These are phyloP conservation scores for Cladobotryum protrusum DNA, from an alignment of 2,329 filamentous ascomycete genomes.

Conservation along the genomic window DNA sequence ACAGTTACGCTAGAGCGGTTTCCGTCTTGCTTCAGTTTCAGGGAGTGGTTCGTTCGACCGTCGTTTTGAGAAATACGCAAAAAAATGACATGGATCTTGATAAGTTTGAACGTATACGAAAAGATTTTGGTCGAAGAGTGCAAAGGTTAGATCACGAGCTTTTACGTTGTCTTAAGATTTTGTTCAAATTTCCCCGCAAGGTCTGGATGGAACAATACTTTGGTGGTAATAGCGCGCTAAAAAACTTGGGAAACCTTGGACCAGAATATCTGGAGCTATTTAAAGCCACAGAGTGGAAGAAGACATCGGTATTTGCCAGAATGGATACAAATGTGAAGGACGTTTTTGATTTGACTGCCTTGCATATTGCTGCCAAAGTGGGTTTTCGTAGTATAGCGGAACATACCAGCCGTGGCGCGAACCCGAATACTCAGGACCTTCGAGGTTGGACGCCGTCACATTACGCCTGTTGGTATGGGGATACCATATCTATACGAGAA, in stretches of 20 bases:
- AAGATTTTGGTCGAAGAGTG: neutral
- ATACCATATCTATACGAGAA: neutral
- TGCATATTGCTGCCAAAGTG: neutral
- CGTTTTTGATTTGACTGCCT: neutral
- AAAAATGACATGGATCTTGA: neutral
- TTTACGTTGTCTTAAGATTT: too few species aligned
- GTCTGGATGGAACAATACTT: too few species aligned
- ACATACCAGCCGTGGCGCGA: neutral
- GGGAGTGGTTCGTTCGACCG: neutral
- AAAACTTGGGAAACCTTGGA: neutral
- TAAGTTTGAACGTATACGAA: neutral
- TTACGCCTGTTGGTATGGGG: neutral
- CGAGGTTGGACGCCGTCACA: neutral
- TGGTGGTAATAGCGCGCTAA: too few species aligned
- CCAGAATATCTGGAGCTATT: neutral
- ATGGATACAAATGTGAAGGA: neutral
- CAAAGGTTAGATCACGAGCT: neutral
- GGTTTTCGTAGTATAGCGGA: too few species aligned
- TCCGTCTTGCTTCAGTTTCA: neutral
- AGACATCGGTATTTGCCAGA: too few species aligned
- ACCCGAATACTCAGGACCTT: neutral
- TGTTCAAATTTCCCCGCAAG: too few species aligned
- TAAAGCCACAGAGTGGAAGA: neutral
- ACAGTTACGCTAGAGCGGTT: neutral
- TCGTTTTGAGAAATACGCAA: neutral